These are phyloP conservation scores for Eucalyptus cladocalyx DNA, from an alignment of 345 rosid species.

Conservation along the genomic window DNA sequence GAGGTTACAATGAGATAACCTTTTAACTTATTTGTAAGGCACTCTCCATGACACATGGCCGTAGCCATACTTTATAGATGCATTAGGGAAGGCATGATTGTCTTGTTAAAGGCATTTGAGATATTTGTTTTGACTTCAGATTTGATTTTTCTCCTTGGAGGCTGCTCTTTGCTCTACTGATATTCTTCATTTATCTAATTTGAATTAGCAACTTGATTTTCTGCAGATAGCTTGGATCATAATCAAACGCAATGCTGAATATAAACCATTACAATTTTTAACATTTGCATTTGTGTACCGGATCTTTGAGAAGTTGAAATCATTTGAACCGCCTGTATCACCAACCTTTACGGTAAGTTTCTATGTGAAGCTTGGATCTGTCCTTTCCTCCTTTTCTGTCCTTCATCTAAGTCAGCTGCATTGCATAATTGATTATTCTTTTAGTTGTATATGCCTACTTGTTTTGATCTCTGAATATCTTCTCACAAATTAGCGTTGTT, in stretches of 20 bases:
- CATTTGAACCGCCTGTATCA: slow-evolving; percentile 62
- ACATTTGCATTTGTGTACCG: slow-evolving; percentile 87
- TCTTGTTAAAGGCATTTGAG: neutral
- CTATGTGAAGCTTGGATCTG: neutral
- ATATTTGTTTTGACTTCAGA: neutral
- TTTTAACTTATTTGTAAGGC: neutral
- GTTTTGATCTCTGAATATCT: neutral
- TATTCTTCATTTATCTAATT: neutral
- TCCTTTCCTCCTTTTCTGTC: neutral
- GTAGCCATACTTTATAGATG: neutral
- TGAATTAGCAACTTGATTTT: neutral
- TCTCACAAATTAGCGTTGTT: too few species aligned
- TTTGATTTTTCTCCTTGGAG: neutral
- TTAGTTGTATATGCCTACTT: neutral
- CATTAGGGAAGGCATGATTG: neutral
- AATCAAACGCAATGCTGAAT: slow-evolving; percentile 62
- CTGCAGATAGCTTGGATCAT: slow-evolving; percentile 82
- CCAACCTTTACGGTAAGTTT: slow-evolving; percentile 62
- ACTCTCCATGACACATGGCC: neutral
- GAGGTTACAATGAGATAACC: neutral
- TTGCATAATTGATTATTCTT: neutral
- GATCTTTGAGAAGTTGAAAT: slow-evolving; percentile 82
- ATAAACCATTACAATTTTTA: slow-evolving; percentile 92
- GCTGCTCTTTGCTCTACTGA: neutral
- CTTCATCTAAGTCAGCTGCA: neutral